Percentiles rank a stretch among this genome's conserved stretches.
Conservation (phyloP, 148 eudicot species). For the Fagopyrum homotropicum region DNA sequence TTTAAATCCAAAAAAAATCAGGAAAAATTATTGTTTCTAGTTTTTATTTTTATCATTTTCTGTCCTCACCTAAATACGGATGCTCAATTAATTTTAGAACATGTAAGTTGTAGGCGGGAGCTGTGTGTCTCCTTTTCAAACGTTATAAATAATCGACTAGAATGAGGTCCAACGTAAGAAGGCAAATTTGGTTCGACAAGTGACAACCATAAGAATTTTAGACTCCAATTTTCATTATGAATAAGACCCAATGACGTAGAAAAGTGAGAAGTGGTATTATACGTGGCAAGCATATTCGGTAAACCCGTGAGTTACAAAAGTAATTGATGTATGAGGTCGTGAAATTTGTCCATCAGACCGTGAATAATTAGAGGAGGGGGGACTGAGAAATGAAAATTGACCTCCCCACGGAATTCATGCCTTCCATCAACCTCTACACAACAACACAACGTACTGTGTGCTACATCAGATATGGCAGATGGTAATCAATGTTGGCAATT, state of each 20-base stretch:
- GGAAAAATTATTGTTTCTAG: too few relatives aligned
- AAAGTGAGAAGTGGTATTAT: not conserved
- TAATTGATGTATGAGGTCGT: too few relatives aligned
- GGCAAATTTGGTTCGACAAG: not conserved
- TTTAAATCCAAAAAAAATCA: too few relatives aligned
- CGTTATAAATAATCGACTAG: not conserved
- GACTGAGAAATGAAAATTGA: too few relatives aligned
- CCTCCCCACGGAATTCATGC: not conserved
- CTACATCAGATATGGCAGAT: not conserved
- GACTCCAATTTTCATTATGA: not conserved
- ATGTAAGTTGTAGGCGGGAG: too few relatives aligned
- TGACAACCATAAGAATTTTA: not conserved
- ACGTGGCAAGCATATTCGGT: not conserved
- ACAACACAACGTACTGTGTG: not conserved
- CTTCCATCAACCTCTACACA: conserved; percentile 7
- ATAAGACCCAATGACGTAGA: not conserved
- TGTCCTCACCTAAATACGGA: not conserved
- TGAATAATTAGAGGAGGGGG: too few relatives aligned
- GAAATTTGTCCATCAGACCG: too few relatives aligned
- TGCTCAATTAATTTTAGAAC: not conserved
- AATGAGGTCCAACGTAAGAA: not conserved
- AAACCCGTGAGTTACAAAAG: not conserved
- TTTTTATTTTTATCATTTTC: too few relatives aligned
- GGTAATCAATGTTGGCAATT: not conserved
- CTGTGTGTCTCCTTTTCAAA: not conserved